Percentiles rank a stretch among this genome's conserved stretches.
These are phyloP conservation scores for Globisporangium paroecandrum DNA, from an alignment of 352 stramenopile species.

Conservation along the genomic window DNA sequence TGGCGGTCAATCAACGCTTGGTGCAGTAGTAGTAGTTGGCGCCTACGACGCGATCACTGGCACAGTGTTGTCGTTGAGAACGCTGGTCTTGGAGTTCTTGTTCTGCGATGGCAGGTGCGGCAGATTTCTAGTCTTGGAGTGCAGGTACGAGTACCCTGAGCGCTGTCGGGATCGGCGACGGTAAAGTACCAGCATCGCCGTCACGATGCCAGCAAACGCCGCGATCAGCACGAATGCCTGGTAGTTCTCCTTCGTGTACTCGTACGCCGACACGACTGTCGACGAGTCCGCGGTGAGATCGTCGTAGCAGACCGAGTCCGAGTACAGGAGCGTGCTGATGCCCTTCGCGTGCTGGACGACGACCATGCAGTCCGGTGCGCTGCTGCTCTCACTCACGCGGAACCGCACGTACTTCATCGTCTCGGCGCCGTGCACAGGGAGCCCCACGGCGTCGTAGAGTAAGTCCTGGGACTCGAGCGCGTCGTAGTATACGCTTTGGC, in stretches of 20 bases:
- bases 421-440: conserved; percentile 16
- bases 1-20: neutral
- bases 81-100: conserved; percentile 16
- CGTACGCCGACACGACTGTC: conserved; percentile 20
- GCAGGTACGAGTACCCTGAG: conserved; percentile 61
- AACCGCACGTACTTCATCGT: conserved; percentile 57
- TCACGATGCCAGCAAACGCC: conserved; percentile 26
- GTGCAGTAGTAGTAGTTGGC: neutral
- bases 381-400: conserved; percentile 30
- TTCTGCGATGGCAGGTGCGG: conserved; percentile 27
- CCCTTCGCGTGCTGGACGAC: conserved; percentile 40
- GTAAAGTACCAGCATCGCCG: conserved; percentile 35
- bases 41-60: conserved; percentile 33
- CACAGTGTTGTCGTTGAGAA: conserved; percentile 21
- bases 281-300: conserved; percentile 20
- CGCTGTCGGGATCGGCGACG: conserved; percentile 47
- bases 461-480: conserved; percentile 52
- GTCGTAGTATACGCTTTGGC: conserved; percentile 46
- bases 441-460: conserved; percentile 21
- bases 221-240: conserved; percentile 36
- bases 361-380: conserved; percentile 45
- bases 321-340: conserved; percentile 54
- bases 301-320: conserved; percentile 50
- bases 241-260: conserved; percentile 38
- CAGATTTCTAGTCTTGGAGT: conserved; percentile 42